phyloP scores from a whole-genome alignment of 2,329 filamentous ascomycete genomes.

The Delphinella strobiligena region DNA sequence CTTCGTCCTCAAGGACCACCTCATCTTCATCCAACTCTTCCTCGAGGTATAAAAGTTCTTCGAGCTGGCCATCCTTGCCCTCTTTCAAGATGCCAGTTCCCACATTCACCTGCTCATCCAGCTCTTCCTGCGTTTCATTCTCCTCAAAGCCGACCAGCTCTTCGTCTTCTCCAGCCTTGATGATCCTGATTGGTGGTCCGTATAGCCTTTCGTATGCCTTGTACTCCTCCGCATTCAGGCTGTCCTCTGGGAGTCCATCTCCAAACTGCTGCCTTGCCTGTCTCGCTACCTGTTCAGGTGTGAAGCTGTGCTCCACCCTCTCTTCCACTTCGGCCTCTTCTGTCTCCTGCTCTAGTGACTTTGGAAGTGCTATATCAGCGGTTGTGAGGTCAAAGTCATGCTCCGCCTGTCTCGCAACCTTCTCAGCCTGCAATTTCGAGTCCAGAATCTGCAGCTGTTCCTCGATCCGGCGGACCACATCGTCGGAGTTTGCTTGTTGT shows the following conservation, averaged over 20 bases:
- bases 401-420: slow-evolving; percentile 1
- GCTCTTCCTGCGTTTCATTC: slow-evolving; percentile 18
- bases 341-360: background rate
- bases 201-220: slow-evolving; percentile 69
- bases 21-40: slow-evolving; percentile 14
- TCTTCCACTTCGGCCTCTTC: background rate
- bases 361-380: background rate
- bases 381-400: slow-evolving; percentile 4
- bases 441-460: background rate
- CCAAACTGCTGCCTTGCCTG: slow-evolving; percentile 64
- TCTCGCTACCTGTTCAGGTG: slow-evolving; percentile 50
- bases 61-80: slow-evolving; percentile 43
- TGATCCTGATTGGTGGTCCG: slow-evolving; percentile 57
- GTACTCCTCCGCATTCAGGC: slow-evolving; percentile 60
- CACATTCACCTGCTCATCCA: slow-evolving; percentile 36
- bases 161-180: slow-evolving; percentile 44
- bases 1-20: slow-evolving; percentile 13
- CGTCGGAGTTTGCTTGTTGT: background rate
- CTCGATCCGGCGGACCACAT: background rate
- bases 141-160: slow-evolving; percentile 22
- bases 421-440: background rate
- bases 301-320: background rate
- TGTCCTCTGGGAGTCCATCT: slow-evolving; percentile 59
- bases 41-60: slow-evolving; percentile 46
- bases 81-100: slow-evolving; percentile 42